phyloP scores from a whole-genome alignment of 768 basidiomycete species.

The Chalciporus sphaerocephalus region DNA sequence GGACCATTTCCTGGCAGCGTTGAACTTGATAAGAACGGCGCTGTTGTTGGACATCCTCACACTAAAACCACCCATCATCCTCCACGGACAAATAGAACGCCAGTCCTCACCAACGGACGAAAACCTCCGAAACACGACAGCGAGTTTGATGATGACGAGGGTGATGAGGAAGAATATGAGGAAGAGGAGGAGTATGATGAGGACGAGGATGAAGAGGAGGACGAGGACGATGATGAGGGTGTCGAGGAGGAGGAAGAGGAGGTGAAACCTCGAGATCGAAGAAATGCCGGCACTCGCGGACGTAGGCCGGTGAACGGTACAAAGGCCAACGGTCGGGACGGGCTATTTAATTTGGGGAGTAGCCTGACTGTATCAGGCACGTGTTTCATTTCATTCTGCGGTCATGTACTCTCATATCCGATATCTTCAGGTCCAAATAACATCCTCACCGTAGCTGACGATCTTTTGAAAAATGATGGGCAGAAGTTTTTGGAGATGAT shows the following conservation, averaged over 20 bases:
- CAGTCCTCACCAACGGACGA: constrained; percentile 35
- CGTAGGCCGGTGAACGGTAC: constrained; percentile 40
- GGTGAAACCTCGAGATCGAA: constrained; percentile 41
- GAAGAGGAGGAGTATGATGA: constrained; percentile 57
- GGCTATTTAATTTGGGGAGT: constrained; percentile 75
- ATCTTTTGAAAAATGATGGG: constrained; percentile 96
- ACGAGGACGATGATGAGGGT: constrained; percentile 66
- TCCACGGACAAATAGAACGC: constrained; percentile 33
- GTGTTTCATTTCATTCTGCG: constrained; percentile 25
- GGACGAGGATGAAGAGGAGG: constrained; percentile 63
- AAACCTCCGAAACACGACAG: constrained; percentile 52
- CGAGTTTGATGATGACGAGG: constrained; percentile 65
- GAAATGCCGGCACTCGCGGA: constrained; percentile 32
- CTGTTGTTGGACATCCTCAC: constrained; percentile 44
- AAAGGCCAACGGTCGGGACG: constrained; percentile 52
- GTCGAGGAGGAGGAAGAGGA: constrained; percentile 57
- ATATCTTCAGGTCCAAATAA: constrained; percentile 69
- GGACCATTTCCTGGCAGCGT: constrained; percentile 98
- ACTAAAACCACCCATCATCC: constrained; percentile 36
- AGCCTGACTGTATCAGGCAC: constrained; percentile 78
- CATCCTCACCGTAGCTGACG: constrained; percentile 97
- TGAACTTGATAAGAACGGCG: constrained; percentile 90
- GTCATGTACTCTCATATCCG: constrained; percentile 6
- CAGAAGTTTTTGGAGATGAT: constrained; percentile 99
- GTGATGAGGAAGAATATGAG: constrained; percentile 49